Evolutionary conservation across 495 filamentous ascomycete genomes (phyloP).

Genomic region (Durotheca rogersii): DNA sequence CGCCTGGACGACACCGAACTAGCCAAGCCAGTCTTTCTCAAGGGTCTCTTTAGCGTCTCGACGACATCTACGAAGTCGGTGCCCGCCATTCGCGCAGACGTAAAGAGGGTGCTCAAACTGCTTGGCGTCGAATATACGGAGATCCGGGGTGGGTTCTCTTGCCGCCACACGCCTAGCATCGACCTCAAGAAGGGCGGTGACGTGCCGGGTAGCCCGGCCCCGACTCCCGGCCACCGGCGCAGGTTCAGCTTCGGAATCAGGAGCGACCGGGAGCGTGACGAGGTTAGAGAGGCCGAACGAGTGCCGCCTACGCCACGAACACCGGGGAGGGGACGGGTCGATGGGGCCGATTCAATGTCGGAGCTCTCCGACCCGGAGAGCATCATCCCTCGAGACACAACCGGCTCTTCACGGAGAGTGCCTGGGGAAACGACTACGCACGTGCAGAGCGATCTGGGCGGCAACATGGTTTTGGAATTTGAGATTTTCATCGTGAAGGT

Average conservation of each 20-base stretch:
- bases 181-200: slow-evolving; percentile 73
- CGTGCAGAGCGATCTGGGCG: slow-evolving; percentile 81
- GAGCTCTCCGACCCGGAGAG: slow-evolving; percentile 73
- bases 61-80: slow-evolving; percentile 94
- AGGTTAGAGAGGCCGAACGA: slow-evolving; percentile 54
- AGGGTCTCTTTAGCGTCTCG: slow-evolving; percentile 95
- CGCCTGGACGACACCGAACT: slow-evolving; percentile 57
- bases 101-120: slow-evolving; percentile 85
- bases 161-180: slow-evolving; percentile 84
- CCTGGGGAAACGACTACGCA: slow-evolving; percentile 82
- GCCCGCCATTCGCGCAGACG: slow-evolving; percentile 78
- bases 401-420: slow-evolving; percentile 46
- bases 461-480: slow-evolving; percentile 78
- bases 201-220: slow-evolving; percentile 52
- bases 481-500: slow-evolving; percentile 99
- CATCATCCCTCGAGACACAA: slow-evolving; percentile 49
- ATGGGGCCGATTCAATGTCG: slow-evolving; percentile 76
- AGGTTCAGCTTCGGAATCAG: slow-evolving; percentile 79
- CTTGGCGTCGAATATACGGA: slow-evolving; percentile 88
- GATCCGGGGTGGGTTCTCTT: slow-evolving; percentile 91
- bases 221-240: slow-evolving; percentile 61
- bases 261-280: slow-evolving; percentile 60
- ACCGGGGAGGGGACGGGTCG: slow-evolving; percentile 50
- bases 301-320: slow-evolving; percentile 49
- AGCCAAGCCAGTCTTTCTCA: slow-evolving; percentile 91